Evolutionary conservation across 192 early-diverging fungal genomes (phyloP), one percentile per base, ranked within the genome.

Genomic region (Coemansia sp.): DNA sequence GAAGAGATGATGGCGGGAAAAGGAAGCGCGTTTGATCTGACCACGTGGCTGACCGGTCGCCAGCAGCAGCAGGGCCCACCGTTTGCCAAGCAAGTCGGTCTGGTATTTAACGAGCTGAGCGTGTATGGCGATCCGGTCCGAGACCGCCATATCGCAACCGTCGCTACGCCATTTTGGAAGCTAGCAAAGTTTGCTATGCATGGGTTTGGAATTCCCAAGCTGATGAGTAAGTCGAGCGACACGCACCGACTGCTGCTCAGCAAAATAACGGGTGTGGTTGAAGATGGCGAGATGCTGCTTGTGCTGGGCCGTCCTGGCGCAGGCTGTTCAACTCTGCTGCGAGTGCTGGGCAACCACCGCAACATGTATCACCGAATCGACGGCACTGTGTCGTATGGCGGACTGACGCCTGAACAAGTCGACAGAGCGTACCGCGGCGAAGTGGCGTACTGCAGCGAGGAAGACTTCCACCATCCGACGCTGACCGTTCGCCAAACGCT

Each of bases 391-490:
- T 78, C 81, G 20, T 89, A 90, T 57, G 88, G 88, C 12, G 90
- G 89, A 5, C 80, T 94, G 59, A 75, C 81, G 13, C 67, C 85
- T 13, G 65, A 81, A 13, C 82, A 85, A 47, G 84, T 94, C 59
- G 62, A 62, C 2, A 79, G 78, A 26, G 67, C 83, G 49, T 90
- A 88, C 64, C 86, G 88, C 62, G 89, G 88, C 47, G 88, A 91
- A 59, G 85, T 94, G 10, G 83, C 85, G 19, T 94, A 93, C 64
- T 89, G 88, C 64, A 84, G 88, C 70, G 93, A 94, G 82, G 89
- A 90, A 67, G 91, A 92, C 59, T 79, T 84, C 41, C 90, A 94
- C 64, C 90, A 85, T 68, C 87, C 90, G 8, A 89, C 89, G n/a
- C 61, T 93, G 68, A 90, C 90, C 8, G 87, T 91, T 16, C 85